Evolutionary conservation across 139 green algal species (phyloP), one percentile per base, ranked within the genome.

Genomic region (Penium margaritaceum): DNA sequence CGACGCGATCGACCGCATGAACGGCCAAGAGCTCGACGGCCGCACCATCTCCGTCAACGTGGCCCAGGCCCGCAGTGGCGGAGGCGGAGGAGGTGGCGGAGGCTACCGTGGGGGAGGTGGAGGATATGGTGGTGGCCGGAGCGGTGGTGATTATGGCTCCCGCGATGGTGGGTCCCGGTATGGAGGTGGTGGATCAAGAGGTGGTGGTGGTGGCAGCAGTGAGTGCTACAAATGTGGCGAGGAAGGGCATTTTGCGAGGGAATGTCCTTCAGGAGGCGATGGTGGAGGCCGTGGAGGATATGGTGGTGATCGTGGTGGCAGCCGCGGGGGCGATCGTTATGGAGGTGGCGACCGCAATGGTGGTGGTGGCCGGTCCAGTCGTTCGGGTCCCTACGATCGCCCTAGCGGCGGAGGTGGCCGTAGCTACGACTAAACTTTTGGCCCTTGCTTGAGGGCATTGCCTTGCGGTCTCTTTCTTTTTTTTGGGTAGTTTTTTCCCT

Each of bases 1-100:
- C 34, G 64, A 74, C 19, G 72, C 88, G 9, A 86, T 91, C 19
- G 68, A 73, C 1, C 66, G 83, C 30, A 81, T 93, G 83, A 87
- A 95, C 72, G 80, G 87, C 32, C 84, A 81, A 29, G 84, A 93
- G 53, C 60, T 95, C 7, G 86, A 92, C 2, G 88, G 85, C 2
- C 84, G 90, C 30, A 81, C 75, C 15, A 92, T 95, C 30, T 89
- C 83, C 0, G 88, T 91, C 0, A 88, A 83, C 21, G 63, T 65
- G 19, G 90, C 90, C 24, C 85, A 95, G 46, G 89, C 90, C 19
- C 81, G 90, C 76, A 27, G 54, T n/a, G 21, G 17, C 47, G 47
- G 47, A 21, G 47, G 47, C 47, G 47, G 47, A 5, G 47, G 41
- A 51, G 41, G 47, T 27, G 47, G 47, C 47, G 47, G 9, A 21